Evolutionary conservation across 23 red algal species (phyloP).

Genomic region (Porphyridium purpureum): DNA sequence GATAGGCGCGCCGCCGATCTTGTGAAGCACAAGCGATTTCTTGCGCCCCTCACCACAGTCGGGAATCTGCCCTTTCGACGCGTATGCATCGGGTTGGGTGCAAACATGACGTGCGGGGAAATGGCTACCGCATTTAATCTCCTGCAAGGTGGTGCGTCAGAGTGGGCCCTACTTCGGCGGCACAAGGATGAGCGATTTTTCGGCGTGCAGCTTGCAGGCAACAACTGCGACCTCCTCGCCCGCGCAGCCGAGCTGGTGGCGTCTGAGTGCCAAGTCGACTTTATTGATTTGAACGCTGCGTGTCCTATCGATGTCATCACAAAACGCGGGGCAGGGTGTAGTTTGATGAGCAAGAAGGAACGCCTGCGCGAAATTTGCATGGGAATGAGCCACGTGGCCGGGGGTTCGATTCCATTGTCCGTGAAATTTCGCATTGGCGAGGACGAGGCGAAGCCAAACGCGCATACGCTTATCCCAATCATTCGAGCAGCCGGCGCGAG

Average conservation of each 20-base stretch:
- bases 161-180: slow-evolving; percentile 69
- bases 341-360: slow-evolving; percentile 20
- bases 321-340: slow-evolving; percentile 44
- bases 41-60: slow-evolving; percentile 71
- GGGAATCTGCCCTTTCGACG: slow-evolving; percentile 69
- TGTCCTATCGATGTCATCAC: slow-evolving; percentile 69
- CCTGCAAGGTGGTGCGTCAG: slow-evolving; percentile 46
- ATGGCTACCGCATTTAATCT: slow-evolving; percentile 64
- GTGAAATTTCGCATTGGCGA: slow-evolving; percentile 36
- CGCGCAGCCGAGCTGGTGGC: slow-evolving; percentile 44
- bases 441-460: slow-evolving; percentile 11
- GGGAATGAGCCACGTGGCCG: no score
- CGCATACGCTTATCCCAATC: slow-evolving; percentile 39
- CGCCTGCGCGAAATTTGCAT: slow-evolving; percentile 38
- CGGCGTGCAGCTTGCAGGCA: slow-evolving; percentile 71
- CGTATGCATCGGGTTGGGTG: slow-evolving; percentile 49
- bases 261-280: slow-evolving; percentile 56
- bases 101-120: slow-evolving; percentile 67
- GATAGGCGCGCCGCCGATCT: no score
- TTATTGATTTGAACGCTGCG: slow-evolving; percentile 63
- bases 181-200: slow-evolving; percentile 63
- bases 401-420: slow-evolving; percentile 32
- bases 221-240: slow-evolving; percentile 28
- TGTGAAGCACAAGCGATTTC: no score
- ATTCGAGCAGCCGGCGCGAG: slow-evolving; percentile 27